Evolutionary conservation across 768 basidiomycete species (phyloP).

Genomic region (Mycena indigotica): DNA sequence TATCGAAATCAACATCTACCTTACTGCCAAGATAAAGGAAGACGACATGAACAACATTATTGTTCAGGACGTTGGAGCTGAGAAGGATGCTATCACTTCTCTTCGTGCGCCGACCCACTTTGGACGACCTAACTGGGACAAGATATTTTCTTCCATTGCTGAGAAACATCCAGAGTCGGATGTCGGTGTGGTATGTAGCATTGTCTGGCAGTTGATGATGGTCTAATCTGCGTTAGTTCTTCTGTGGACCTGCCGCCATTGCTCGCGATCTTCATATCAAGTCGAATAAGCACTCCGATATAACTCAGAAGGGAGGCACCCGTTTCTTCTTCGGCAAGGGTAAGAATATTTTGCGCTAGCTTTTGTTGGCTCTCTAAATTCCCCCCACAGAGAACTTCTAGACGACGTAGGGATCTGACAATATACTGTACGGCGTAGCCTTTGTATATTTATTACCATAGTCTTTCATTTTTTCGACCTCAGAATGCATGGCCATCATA

Average conservation of each 20-base stretch:
- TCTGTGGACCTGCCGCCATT: slow-evolving; percentile 63
- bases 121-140: slow-evolving; percentile 86
- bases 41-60: slow-evolving; percentile 96
- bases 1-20: slow-evolving; percentile 94
- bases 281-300: slow-evolving; percentile 65
- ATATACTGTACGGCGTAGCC: slow-evolving; percentile 9
- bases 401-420: neutral
- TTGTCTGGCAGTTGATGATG: neutral
- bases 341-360: slow-evolving; percentile 25
- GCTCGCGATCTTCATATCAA: slow-evolving; percentile 57
- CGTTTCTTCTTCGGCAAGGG: slow-evolving; percentile 72
- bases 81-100: slow-evolving; percentile 88
- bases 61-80: slow-evolving; percentile 90
- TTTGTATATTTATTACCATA: slow-evolving; percentile 19
- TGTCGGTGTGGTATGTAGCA: slow-evolving; percentile 80
- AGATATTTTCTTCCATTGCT: slow-evolving; percentile 70
- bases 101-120: slow-evolving; percentile 92
- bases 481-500: slow-evolving; percentile 11
- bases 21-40: slow-evolving; percentile 90
- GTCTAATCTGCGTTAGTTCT: slow-evolving; percentile 38
- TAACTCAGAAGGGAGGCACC: slow-evolving; percentile 41
- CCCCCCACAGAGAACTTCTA: slow-evolving; percentile 21
- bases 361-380: neutral
- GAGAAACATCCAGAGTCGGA: slow-evolving; percentile 89
- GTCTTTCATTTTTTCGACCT: slow-evolving; percentile 2